phyloP scores from a whole-genome alignment of 257 asterid species.

The Nicotiana obtusifolia region DNA sequence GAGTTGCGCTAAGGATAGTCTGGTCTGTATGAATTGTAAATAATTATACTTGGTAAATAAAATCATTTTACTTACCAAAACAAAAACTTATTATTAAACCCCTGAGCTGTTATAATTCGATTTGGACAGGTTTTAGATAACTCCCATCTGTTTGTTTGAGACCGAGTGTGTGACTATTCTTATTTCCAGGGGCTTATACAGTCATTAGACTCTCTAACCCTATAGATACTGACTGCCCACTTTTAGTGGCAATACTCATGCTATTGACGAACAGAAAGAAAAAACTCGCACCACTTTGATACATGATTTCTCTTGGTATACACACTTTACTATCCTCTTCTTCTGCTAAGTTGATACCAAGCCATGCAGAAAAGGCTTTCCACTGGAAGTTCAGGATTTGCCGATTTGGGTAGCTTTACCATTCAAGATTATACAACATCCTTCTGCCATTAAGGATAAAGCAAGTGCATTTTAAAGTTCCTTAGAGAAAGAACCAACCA shows the following conservation, averaged over 20 bases:
- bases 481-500: background rate
- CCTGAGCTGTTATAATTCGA: background rate
- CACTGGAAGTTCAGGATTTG: background rate
- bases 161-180: background rate
- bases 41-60: too few relatives aligned
- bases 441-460: background rate
- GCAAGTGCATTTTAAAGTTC: background rate
- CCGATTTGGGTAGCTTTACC: background rate
- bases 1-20: too few relatives aligned
- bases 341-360: background rate
- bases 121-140: background rate
- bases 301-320: background rate
- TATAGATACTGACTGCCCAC: too few relatives aligned
- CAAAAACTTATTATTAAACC: too few relatives aligned
- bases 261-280: background rate
- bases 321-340: background rate
- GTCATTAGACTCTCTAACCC: background rate
- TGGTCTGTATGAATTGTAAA: too few relatives aligned
- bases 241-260: too few relatives aligned
- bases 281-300: background rate
- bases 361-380: background rate
- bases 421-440: background rate
- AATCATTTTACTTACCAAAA: too few relatives aligned
- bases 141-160: background rate
- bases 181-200: background rate